Conservation (phyloP, 2,329 filamentous ascomycete genomes). For the Epichloe gansuensis region DNA sequence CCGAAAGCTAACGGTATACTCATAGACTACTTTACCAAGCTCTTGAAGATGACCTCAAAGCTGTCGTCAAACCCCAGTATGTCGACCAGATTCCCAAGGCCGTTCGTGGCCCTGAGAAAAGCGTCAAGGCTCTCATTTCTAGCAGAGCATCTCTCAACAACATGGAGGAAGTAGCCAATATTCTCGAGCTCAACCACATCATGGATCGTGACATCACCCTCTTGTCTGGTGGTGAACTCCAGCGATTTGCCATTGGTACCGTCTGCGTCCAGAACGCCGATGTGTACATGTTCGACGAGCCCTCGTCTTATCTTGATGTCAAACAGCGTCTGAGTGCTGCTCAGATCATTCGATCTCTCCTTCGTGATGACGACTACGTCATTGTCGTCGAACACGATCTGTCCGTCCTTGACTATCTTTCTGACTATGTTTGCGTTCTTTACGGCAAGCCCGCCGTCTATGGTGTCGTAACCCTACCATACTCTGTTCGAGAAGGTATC, state of each 20-base stretch:
- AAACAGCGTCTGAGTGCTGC: constrained; percentile 95
- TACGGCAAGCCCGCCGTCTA: constrained; percentile 95
- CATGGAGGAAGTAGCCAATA: constrained; percentile 67
- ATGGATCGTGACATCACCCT: constrained; percentile 81
- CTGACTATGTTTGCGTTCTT: constrained; percentile 94
- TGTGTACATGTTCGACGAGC: constrained; percentile 99
- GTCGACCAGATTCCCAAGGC: constrained; percentile 96
- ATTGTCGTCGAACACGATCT: constrained; percentile 99
- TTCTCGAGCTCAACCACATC: constrained; percentile 79
- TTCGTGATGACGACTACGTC: constrained; percentile 84
- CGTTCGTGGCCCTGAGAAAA: constrained; percentile 69
- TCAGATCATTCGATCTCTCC: constrained; percentile 80
- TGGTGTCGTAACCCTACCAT: constrained; percentile 90
- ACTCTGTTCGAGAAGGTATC: constrained; percentile 96
- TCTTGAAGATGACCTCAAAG: constrained; percentile 93
- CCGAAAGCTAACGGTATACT: neutral
- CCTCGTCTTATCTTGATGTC: constrained; percentile 97
- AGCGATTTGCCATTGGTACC: constrained; percentile 93
- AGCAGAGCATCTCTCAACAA: constrained; percentile 67
- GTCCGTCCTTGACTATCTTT: constrained; percentile 95
- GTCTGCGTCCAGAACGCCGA: constrained; percentile 94
- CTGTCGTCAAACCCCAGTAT: constrained; percentile 97
- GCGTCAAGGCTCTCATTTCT: constrained; percentile 67
- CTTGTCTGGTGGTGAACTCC: constrained; percentile 93
- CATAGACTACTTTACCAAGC: constrained; percentile 90